Percentiles rank a stretch among this genome's conserved stretches.
phyloP scores from a whole-genome alignment of 2,329 filamentous ascomycete genomes.

The Phoma sp. region DNA sequence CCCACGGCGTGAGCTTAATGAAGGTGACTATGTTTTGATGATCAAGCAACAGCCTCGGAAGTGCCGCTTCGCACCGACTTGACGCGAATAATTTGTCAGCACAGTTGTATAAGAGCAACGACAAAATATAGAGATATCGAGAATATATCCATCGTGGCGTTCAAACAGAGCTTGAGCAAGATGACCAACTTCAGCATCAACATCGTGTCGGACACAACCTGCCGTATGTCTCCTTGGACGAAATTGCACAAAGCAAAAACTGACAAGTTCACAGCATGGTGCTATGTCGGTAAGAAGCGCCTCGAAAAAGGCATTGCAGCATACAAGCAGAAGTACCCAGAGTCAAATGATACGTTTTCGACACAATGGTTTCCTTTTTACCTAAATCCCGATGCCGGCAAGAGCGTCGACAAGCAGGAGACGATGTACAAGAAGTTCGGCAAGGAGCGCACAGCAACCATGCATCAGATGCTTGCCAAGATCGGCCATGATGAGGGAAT shows the following conservation, averaged over 20 bases:
- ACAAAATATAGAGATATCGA: not conserved
- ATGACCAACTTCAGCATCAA: constrained; percentile 73
- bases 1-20: not conserved
- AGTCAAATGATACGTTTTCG: constrained; percentile 71
- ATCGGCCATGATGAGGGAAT: constrained; percentile 73
- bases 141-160: constrained; percentile 41
- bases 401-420: constrained; percentile 61
- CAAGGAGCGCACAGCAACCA: constrained; percentile 64
- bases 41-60: constrained; percentile 17
- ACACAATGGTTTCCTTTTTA: constrained; percentile 83
- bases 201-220: constrained; percentile 79
- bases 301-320: constrained; percentile 74
- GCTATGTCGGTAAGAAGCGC: constrained; percentile 81
- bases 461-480: constrained; percentile 64
- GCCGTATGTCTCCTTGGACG: constrained; percentile 61
- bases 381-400: constrained; percentile 71
- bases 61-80: no score
- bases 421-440: constrained; percentile 71
- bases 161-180: constrained; percentile 40
- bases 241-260: constrained; percentile 12
- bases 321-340: constrained; percentile 69
- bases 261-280: constrained; percentile 41
- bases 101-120: constrained; percentile 22
- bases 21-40: constrained; percentile 1
- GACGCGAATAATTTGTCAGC: constrained; percentile 36